Evolutionary conservation across 139 green algal species (phyloP).

Genomic region (Volvox reticuliferus): DNA sequence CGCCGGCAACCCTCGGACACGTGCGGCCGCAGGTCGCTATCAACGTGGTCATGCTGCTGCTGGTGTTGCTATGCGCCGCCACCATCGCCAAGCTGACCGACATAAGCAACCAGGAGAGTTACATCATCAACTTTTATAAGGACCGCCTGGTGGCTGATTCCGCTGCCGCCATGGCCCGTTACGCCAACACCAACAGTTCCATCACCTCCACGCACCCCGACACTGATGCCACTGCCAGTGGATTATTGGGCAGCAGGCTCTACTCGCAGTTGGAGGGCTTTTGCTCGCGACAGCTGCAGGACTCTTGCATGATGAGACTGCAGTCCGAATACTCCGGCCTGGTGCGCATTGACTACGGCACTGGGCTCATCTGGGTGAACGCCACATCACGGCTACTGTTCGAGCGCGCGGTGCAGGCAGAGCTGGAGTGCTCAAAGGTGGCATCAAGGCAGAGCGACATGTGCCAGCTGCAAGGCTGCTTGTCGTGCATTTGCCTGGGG

Average conservation of each 20-base stretch:
- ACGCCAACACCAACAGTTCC: background rate
- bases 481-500: constrained; percentile 58
- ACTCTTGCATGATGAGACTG: constrained; percentile 13
- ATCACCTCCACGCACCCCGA: background rate
- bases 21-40: background rate
- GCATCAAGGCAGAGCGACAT: background rate
- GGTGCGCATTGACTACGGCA: constrained; percentile 15
- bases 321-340: background rate
- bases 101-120: constrained; percentile 28
- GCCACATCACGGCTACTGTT: constrained; percentile 45
- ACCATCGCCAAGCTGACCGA: constrained; percentile 62
- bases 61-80: constrained; percentile 45
- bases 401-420: constrained; percentile 26
- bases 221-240: background rate
- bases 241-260: background rate
- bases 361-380: constrained; percentile 39
- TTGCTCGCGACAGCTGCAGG: constrained; percentile 13
- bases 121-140: constrained; percentile 33
- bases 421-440: constrained; percentile 7
- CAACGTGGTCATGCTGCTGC: constrained; percentile 17
- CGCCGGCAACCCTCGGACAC: too few species aligned
- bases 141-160: background rate
- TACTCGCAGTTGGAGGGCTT: background rate
- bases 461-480: constrained; percentile 37
- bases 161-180: background rate